These are phyloP conservation scores for Agaricus bisporus DNA, from an alignment of 768 basidiomycete species.

Conservation along the genomic window DNA sequence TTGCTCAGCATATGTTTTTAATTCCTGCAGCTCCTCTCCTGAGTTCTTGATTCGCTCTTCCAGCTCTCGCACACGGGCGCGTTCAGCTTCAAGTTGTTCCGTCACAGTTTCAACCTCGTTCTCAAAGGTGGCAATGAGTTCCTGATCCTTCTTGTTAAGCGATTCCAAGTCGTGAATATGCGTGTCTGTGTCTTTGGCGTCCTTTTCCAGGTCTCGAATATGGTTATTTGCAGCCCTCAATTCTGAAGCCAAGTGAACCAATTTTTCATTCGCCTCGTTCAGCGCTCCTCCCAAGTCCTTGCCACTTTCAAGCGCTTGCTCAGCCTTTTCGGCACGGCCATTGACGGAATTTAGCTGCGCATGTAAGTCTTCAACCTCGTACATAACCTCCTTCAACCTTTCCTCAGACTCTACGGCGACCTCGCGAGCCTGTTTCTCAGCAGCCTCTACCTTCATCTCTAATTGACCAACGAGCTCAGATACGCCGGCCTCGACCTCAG, in stretches of 20 bases:
- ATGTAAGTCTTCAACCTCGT: constrained; percentile 35
- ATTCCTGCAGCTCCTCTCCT: constrained; percentile 39
- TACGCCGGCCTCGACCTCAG: constrained; percentile 66
- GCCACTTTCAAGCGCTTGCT: constrained; percentile 54
- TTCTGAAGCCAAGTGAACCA: constrained; percentile 49
- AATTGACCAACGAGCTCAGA: constrained; percentile 60
- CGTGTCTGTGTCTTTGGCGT: constrained; percentile 44
- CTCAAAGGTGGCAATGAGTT: constrained; percentile 36
- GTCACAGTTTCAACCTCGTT: constrained; percentile 31
- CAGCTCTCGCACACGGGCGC: constrained; percentile 20
- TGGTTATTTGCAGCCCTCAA: constrained; percentile 54
- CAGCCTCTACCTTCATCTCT: constrained; percentile 46
- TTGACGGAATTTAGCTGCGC: constrained; percentile 50
- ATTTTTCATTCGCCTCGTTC: constrained; percentile 56
- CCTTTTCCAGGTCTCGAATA: constrained; percentile 57
- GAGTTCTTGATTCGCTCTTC: constrained; percentile 31
- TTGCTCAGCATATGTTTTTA: constrained; percentile 49
- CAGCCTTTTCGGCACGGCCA: constrained; percentile 60
- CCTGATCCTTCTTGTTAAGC: constrained; percentile 48
- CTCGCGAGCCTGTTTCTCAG: constrained; percentile 40
- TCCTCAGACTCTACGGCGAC: constrained; percentile 31
- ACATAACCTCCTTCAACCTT: constrained; percentile 40
- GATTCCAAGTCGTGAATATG: constrained; percentile 52
- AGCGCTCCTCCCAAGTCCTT: constrained; percentile 66
- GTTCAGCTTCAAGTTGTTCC: constrained; percentile 31